Evolutionary conservation across 345 rosid genomes (phyloP), one percentile per base, ranked within the genome.

Genomic region (Boechera retrofracta): DNA sequence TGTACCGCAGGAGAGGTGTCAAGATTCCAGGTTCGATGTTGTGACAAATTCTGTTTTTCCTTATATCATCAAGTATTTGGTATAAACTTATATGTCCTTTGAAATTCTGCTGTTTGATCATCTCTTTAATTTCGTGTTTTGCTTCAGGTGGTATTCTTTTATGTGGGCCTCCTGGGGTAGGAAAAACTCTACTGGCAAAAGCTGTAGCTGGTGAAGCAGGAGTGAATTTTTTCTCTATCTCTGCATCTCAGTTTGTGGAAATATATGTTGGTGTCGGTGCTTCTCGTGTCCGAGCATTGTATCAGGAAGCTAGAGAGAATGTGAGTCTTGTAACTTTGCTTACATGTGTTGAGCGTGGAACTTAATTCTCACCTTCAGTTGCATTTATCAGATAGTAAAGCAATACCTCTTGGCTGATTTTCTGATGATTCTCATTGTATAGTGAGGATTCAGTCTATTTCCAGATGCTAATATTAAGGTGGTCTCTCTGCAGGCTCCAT

Each of bases 181-280:
- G 97, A 64, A 93, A 93, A 81, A 91, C 97, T 48, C 83, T 93
- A 64, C 85, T 93, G 52, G 98, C 97, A 62, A 91, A 91, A 88
- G 98, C 98, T 80, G 98, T 93, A 76, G 97, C 98, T 79, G 97
- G 98, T 71, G 97, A 93, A 84, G 98, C 97, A 21, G 96, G 98
- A 72, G 98, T 93, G 57, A 89, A 91, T 79, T 91, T 91, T 90
- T 93, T 93, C 84, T 93, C 97, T 61, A 91, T 93, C n/a, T 93
- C 98, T 39, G 97, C 98, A 45, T 89, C 98, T 68, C 98, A 93
- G 77, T 93, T 93, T 84, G 97, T 93, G 57, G 98, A 93, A 83
- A 91, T 93, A 81, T 93, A 91, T 74, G 98, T 93, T 48, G 97
- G 98, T 41, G 98, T 93, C 11, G 98, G 97, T 77, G 97, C 97